Conservation (phyloP, 1,284 basidiomycete species). For the Earliella scabrosa region DNA sequence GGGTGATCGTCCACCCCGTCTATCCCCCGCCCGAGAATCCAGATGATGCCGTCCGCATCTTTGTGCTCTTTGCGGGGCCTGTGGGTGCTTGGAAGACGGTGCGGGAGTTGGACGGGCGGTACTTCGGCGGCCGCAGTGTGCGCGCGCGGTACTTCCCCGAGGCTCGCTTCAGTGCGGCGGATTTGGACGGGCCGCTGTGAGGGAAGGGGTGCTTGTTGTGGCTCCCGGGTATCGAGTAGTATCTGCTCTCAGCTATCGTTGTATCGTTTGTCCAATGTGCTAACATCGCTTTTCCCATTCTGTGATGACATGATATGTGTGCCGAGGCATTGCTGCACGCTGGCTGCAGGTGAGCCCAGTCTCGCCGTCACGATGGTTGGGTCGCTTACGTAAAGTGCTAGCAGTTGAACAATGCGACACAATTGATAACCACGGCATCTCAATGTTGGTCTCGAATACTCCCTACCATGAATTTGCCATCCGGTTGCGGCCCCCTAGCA, state of each 20-base stretch:
- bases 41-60: constrained; percentile 80
- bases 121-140: constrained; percentile 86
- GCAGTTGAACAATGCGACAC: no score
- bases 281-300: not conserved
- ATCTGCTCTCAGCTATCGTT: not conserved
- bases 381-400: no score
- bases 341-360: no score
- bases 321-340: no score
- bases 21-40: constrained; percentile 62
- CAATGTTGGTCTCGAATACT: no score
- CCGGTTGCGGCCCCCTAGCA: no score
- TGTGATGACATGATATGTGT: not conserved
- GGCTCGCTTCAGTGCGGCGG: constrained; percentile 51
- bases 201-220: constrained; percentile 1
- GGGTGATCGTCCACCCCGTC: constrained; percentile 83
- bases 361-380: no score
- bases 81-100: constrained; percentile 95
- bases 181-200: constrained; percentile 48
- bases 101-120: constrained; percentile 88
- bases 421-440: no score
- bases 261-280: not conserved
- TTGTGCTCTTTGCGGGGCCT: constrained; percentile 86
- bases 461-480: no score
- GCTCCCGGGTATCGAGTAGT: not conserved
- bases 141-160: constrained; percentile 86